Conservation (phyloP, 2,329 filamentous ascomycete species). For the Colletotrichum scovillei region DNA sequence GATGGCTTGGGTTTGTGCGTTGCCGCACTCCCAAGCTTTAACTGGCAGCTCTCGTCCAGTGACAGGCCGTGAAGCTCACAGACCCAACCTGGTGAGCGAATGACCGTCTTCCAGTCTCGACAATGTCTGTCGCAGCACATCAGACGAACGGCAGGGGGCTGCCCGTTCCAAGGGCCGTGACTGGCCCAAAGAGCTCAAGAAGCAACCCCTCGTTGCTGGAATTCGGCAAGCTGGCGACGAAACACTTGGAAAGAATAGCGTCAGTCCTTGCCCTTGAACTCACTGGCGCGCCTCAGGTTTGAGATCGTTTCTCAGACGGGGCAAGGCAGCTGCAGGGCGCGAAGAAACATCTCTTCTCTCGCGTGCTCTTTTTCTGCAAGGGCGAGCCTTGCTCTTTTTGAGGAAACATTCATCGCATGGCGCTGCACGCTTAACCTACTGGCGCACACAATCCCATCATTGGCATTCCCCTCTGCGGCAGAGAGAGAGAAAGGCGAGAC, state of each 20-base stretch:
- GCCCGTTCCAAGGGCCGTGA: constrained; percentile 30
- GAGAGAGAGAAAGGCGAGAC: not conserved
- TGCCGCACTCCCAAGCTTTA: constrained; percentile 19
- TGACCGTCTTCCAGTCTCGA: constrained; percentile 23
- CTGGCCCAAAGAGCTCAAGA: constrained; percentile 31
- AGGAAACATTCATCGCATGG: constrained; percentile 4
- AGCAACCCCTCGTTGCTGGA: constrained; percentile 26
- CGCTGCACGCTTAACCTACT: not conserved
- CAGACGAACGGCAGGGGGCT: constrained; percentile 33
- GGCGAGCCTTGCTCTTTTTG: constrained; percentile 20
- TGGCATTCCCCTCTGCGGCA: not conserved
- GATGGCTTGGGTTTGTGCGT: constrained; percentile 22
- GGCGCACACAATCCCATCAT: not conserved
- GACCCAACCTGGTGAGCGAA: constrained; percentile 18
- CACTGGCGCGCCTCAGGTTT: constrained; percentile 12
- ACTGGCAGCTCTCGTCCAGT: constrained; percentile 29
- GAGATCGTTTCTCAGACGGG: constrained; percentile 28
- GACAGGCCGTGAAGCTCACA: constrained; percentile 24
- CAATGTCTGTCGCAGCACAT: constrained; percentile 35
- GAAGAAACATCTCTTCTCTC: constrained; percentile 31
- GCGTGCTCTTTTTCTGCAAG: constrained; percentile 30
- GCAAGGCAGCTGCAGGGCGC: constrained; percentile 30
- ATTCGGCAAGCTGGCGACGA: constrained; percentile 30
- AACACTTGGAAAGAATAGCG: constrained; percentile 22
- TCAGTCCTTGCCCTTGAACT: constrained; percentile 14